A percentile compares a stretch with the other conserved stretches of the same genome.
phyloP scores from a whole-genome alignment of 2,329 filamentous ascomycete species.

The Cytospora chrysosperma region DNA sequence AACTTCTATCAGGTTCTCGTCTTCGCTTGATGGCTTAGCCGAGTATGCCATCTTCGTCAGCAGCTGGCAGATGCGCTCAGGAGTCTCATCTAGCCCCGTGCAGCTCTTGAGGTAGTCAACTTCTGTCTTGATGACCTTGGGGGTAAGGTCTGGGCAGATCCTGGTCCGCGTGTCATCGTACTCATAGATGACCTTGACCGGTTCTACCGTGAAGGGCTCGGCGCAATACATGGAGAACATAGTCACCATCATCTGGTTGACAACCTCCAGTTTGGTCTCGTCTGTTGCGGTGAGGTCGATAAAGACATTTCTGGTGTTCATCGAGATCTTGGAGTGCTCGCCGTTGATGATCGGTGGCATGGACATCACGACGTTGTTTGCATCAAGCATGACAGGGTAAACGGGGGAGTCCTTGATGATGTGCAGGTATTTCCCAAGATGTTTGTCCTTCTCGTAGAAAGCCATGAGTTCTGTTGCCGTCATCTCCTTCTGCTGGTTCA shows the following conservation, averaged over 20 bases:
- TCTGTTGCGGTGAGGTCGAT: slow-evolving; percentile 97
- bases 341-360: slow-evolving; percentile 97
- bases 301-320: slow-evolving; percentile 89
- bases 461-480: slow-evolving; percentile 84
- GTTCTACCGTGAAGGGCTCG: slow-evolving; percentile 89
- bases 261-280: slow-evolving; percentile 92
- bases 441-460: slow-evolving; percentile 93
- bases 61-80: slow-evolving; percentile 73
- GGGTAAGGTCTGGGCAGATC: slow-evolving; percentile 76
- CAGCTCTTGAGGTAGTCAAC: slow-evolving; percentile 93
- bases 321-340: slow-evolving; percentile 92
- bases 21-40: slow-evolving; percentile 71
- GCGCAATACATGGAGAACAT: slow-evolving; percentile 95
- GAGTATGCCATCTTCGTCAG: slow-evolving; percentile 85
- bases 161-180: slow-evolving; percentile 79
- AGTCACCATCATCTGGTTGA: slow-evolving; percentile 90
- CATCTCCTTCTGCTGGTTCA: slow-evolving; percentile 92
- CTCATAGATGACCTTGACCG: slow-evolving; percentile 85
- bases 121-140: slow-evolving; percentile 76
- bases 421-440: slow-evolving; percentile 84
- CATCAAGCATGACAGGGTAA: slow-evolving; percentile 94
- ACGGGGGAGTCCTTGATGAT: slow-evolving; percentile 93
- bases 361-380: slow-evolving; percentile 83
- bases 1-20: slow-evolving; percentile 73
- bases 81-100: slow-evolving; percentile 75